phyloP scores from a whole-genome alignment of 371 early-diverging fungal species.

The Mortierella sp. region DNA sequence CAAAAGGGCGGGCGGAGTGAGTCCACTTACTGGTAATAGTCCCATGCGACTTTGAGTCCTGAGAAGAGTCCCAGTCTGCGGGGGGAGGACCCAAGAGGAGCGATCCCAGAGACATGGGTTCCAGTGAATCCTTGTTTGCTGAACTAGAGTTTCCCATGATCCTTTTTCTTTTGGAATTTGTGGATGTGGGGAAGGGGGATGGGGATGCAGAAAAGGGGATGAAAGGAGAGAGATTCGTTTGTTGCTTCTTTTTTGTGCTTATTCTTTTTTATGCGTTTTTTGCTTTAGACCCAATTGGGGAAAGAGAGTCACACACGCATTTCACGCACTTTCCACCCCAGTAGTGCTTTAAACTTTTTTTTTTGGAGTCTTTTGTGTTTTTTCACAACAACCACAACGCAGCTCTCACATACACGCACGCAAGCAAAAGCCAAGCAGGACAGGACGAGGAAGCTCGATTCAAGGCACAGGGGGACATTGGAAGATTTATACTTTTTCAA shows the following conservation, averaged over 20 bases:
- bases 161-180: too few relatives aligned
- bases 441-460: background rate
- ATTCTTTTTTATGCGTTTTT: background rate
- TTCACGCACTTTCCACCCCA: too few relatives aligned
- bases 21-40: constrained; percentile 30
- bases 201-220: background rate
- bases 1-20: background rate
- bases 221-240: background rate
- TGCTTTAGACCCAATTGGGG: background rate
- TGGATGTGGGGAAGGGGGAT: background rate
- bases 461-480: background rate
- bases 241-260: background rate
- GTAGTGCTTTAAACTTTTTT: background rate
- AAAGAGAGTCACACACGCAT: constrained; percentile 11
- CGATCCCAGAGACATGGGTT: constrained; percentile 22
- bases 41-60: constrained; percentile 21
- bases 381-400: background rate
- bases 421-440: background rate
- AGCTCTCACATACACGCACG: background rate
- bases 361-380: background rate
- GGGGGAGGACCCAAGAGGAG: constrained; percentile 39
- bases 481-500: too few relatives aligned
- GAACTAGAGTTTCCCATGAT: constrained; percentile 55
- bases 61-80: constrained; percentile 37
- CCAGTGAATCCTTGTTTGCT: constrained; percentile 21